These are phyloP conservation scores for Colletotrichum sp. DNA, from an alignment of 2,329 filamentous ascomycete species.

Conservation along the genomic window DNA sequence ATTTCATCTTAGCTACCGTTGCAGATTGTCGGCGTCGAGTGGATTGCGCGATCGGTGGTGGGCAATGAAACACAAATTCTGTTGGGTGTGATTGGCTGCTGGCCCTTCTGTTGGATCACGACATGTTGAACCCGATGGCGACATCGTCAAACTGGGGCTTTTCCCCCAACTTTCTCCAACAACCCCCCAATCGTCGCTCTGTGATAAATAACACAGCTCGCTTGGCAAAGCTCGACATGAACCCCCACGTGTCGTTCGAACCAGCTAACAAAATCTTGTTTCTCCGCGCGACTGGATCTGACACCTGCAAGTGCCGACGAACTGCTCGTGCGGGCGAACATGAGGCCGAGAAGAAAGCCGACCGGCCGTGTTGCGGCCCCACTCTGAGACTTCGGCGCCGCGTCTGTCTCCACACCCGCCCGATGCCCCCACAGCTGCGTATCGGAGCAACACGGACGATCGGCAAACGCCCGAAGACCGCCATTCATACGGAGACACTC, in stretches of 20 bases:
- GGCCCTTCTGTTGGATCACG: not conserved
- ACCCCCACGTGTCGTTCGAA: not conserved
- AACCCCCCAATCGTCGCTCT: not conserved
- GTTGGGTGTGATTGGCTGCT: not conserved
- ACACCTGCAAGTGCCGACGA: not conserved
- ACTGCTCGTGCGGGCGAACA: not conserved
- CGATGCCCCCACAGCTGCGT: not conserved
- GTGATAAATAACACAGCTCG: not conserved
- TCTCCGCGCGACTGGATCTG: not conserved
- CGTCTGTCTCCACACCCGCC: not conserved
- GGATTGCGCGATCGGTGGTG: not conserved
- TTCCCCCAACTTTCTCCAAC: not conserved
- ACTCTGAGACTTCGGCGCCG: not conserved
- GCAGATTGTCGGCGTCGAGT: not conserved
- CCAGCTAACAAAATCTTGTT: not conserved
- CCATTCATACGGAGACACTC: not conserved
- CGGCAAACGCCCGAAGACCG: not conserved
- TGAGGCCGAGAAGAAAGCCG: not conserved
- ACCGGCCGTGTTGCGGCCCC: not conserved
- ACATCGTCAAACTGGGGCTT: not conserved
- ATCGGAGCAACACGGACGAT: not conserved
- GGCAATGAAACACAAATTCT: not conserved
- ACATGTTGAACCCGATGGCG: constrained; percentile 18
- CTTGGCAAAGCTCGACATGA: not conserved
- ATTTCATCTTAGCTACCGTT: constrained; percentile 1